Evolutionary conservation across 2,329 filamentous ascomycete species (phyloP).

Genomic region (Aspergillus uvarum): DNA sequence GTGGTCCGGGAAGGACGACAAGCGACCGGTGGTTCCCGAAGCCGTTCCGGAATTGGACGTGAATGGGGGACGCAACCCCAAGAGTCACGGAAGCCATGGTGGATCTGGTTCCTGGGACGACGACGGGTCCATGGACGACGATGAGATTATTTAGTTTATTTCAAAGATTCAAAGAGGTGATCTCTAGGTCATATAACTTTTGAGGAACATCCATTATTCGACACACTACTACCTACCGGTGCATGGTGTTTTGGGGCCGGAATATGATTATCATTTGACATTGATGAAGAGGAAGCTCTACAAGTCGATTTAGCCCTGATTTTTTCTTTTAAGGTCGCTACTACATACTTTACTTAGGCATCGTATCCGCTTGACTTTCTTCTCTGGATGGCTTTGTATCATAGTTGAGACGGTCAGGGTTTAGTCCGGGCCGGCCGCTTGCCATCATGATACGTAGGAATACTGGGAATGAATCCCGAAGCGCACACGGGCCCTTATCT

Average conservation of each 20-base stretch:
- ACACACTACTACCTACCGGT: too few species aligned
- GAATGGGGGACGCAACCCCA: background rate
- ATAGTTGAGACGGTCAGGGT: background rate
- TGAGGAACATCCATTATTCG: too few species aligned
- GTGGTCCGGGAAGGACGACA: conserved; percentile 8
- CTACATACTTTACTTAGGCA: too few species aligned
- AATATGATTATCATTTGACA: too few species aligned
- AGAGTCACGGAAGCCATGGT: conserved; percentile 12
- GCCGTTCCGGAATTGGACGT: conserved; percentile 13
- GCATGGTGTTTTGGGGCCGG: background rate
- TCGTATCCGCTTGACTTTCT: too few species aligned
- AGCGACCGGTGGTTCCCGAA: background rate
- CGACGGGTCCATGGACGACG: conserved; percentile 33
- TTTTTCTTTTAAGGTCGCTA: too few species aligned
- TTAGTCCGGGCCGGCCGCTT: background rate
- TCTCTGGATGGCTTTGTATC: too few species aligned
- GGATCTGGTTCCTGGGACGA: conserved; percentile 9
- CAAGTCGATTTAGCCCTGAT: too few species aligned
- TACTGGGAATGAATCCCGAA: too few species aligned
- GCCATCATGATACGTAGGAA: background rate
- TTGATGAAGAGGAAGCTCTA: too few species aligned
- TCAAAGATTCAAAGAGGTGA: background rate
- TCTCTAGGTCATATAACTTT: background rate
- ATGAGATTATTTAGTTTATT: conserved; percentile 30
- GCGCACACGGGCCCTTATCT: background rate